Conservation (phyloP, 1,139 yeast genomes). For the Magnusiomyces suaveolens region DNA sequence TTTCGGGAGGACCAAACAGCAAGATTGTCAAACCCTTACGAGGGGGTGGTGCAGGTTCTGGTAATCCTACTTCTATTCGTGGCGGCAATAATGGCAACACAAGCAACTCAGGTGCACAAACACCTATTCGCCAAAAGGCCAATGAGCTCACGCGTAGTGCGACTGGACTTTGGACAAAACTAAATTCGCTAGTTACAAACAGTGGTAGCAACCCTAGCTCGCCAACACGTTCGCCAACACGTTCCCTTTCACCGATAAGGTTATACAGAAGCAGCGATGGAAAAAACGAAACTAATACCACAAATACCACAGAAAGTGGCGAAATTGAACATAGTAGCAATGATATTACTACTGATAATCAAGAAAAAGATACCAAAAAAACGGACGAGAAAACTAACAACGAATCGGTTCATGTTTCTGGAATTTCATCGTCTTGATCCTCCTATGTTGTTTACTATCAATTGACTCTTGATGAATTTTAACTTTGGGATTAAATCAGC, state of each 20-base stretch:
- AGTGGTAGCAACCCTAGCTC: background rate
- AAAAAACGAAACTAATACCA: too few species aligned
- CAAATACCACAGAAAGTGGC: too few species aligned
- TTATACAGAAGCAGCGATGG: too few species aligned
- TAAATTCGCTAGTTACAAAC: conserved; percentile 10
- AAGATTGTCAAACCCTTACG: conserved; percentile 59
- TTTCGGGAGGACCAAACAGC: conserved; percentile 4
- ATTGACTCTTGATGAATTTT: background rate
- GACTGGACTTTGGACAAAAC: conserved; percentile 13
- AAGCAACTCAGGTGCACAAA: background rate
- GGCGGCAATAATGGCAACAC: background rate
- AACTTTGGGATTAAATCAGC: too few species aligned
- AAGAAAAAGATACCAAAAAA: too few species aligned
- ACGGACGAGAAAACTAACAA: too few species aligned
- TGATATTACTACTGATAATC: too few species aligned
- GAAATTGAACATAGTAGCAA: too few species aligned
- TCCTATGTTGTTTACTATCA: too few species aligned
- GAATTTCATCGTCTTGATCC: too few species aligned
- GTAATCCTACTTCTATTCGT: background rate
- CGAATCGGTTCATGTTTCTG: too few species aligned
- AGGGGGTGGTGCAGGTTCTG: conserved; percentile 36
- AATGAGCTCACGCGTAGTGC: background rate
- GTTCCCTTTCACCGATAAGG: too few species aligned
- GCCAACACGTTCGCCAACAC: background rate
- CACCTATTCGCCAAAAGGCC: background rate